Evolutionary conservation across 441 rosid species (phyloP), one percentile per base, ranked within the genome.

Genomic region (Hypseocharis bilobata): DNA sequence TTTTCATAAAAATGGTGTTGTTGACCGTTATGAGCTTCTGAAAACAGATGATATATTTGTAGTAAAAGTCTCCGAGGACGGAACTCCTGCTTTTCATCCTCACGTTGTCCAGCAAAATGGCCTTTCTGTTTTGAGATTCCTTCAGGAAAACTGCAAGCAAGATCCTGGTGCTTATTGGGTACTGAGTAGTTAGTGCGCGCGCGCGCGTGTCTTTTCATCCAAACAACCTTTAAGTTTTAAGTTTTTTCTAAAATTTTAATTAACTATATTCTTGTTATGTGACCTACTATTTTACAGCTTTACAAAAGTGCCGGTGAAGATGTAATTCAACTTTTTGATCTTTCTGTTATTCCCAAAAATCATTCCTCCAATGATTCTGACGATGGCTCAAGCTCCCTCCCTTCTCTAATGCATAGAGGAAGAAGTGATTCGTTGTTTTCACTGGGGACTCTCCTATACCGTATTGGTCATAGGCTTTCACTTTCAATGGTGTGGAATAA

Each of bases 131-230:
- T 70, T 92, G 72, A 86, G 96, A 82, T 92, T 92, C 72, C 98
- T 92, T 69, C 88, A 88, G 66, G 90, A 85, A 69, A 92, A 92
- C 70, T 92, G 98, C 90, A 85, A 83, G 81, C 88, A 86, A 69
- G 98, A 92, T 80, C 98, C 96, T 77, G 96, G 96, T 63, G 89
- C 96, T 70, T 92, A 89, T 38, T 92, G 98, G 98, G 96, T 89
- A 85, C 45, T 14, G 16, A 42, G n/a, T n/a, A n/a, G n/a, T n/a
- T n/a, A n/a, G n/a, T n/a, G n/a, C n/a, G n/a, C n/a, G n/a, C n/a
- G n/a, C n/a, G n/a, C n/a, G n/a, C n/a, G n/a, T n/a, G n/a, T n/a
- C n/a, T n/a, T 54, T 59, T 70, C 66, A 8, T 51, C 56, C 7
- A 20, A 51, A 47, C 56, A 20, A 51, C 27, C 13, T 51, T 19